These are phyloP conservation scores for Incumbomyces delicatus DNA, from an alignment of 2,329 filamentous ascomycete genomes.

Conservation along the genomic window DNA sequence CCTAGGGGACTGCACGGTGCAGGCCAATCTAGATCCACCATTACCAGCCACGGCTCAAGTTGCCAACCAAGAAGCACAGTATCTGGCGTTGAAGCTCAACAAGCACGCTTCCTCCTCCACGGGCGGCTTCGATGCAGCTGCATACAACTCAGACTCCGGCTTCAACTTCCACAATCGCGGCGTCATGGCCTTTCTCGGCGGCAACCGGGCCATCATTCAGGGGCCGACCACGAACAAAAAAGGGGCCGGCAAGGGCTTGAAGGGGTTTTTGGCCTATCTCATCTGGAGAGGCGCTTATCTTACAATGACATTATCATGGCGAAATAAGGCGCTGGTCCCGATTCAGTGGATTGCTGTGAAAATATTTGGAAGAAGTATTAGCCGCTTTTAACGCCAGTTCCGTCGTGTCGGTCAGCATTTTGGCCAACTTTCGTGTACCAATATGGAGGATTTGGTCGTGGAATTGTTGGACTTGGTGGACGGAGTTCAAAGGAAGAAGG, in stretches of 20 bases:
- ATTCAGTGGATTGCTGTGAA: constrained; percentile 35
- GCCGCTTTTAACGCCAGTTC: not conserved
- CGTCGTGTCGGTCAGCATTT: too few species aligned
- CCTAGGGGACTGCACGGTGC: constrained; percentile 45
- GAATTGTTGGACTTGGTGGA: too few species aligned
- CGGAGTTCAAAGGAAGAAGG: too few species aligned
- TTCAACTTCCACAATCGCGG: constrained; percentile 51
- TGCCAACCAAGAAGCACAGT: constrained; percentile 45
- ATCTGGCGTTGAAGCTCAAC: constrained; percentile 48
- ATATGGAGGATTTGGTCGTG: too few species aligned
- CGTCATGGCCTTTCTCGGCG: constrained; percentile 51
- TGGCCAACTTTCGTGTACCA: too few species aligned
- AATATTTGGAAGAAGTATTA: constrained; percentile 29
- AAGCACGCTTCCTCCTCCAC: constrained; percentile 28
- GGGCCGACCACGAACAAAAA: constrained; percentile 23
- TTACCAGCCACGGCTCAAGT: constrained; percentile 8
- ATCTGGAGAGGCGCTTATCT: constrained; percentile 38
- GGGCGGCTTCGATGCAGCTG: constrained; percentile 13
- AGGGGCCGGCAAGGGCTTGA: constrained; percentile 28
- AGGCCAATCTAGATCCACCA: constrained; percentile 22
- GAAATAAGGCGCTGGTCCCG: constrained; percentile 32
- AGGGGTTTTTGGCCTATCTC: constrained; percentile 31
- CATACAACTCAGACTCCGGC: constrained; percentile 17
- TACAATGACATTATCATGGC: constrained; percentile 39
- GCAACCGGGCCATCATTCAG: constrained; percentile 49